A percentile compares a stretch with the other conserved stretches of the same genome.
Evolutionary conservation across 345 rosid species (phyloP).

Genomic region (Euphorbia peplus): DNA sequence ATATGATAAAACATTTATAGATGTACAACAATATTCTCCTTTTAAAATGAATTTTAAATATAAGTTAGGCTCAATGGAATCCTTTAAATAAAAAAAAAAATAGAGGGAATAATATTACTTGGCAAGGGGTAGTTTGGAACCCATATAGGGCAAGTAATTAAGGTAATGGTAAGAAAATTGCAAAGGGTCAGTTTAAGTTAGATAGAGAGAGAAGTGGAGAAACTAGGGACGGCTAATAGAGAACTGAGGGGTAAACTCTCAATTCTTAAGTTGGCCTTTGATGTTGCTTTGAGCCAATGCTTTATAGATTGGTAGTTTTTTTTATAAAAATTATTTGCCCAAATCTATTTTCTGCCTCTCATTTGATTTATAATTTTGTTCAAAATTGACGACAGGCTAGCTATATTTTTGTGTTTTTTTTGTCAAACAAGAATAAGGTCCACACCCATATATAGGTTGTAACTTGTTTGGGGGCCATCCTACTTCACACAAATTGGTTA

Average conservation of each 20-base stretch:
- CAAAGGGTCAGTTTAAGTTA: not conserved
- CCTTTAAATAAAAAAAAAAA: no score
- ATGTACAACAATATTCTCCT: no score
- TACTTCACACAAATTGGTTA: no score
- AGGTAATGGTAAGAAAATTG: no score
- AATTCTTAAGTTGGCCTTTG: constrained; percentile 36
- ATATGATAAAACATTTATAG: no score
- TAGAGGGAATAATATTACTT: no score
- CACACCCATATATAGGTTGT: not conserved
- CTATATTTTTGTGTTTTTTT: not conserved
- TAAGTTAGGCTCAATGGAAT: no score
- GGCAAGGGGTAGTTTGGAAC: no score
- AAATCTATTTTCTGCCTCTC: not conserved
- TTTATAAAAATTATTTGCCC: no score
- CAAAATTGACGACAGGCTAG: not conserved
- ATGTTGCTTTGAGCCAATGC: constrained; percentile 45
- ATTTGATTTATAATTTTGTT: not conserved
- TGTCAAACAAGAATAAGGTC: constrained; percentile 22
- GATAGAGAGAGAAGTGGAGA: not conserved
- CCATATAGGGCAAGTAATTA: constrained; percentile 1
- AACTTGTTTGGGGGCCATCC: no score
- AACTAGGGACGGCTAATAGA: not conserved
- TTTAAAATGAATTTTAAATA: no score
- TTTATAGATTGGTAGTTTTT: not conserved
- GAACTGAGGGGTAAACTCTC: not conserved